These are phyloP conservation scores for Pythium sp. DNA, from an alignment of 352 stramenopile genomes.

Conservation along the genomic window DNA sequence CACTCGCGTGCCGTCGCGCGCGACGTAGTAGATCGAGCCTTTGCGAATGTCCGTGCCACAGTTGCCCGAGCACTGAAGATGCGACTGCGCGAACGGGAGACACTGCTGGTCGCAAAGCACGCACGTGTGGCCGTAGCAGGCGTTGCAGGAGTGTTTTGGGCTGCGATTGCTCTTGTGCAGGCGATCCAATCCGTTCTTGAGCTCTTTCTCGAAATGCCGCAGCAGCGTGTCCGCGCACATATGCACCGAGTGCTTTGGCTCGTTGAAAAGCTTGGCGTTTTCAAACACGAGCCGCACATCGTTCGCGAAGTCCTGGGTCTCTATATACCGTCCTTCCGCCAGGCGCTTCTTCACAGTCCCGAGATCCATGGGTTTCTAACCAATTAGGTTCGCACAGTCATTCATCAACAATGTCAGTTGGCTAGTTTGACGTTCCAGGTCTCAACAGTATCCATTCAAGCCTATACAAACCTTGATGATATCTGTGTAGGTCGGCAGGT, in stretches of 20 bases:
- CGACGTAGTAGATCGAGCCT: conserved; percentile 69
- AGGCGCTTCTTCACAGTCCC: conserved; percentile 86
- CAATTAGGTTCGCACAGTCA: not conserved
- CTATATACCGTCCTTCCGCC: conserved; percentile 76
- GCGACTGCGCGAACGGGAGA: conserved; percentile 51
- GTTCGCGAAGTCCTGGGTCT: conserved; percentile 71
- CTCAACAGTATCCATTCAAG: not conserved
- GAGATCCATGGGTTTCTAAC: conserved; percentile 89
- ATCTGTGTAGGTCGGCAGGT: conserved; percentile 66
- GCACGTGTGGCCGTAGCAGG: conserved; percentile 69
- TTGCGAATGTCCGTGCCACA: conserved; percentile 80
- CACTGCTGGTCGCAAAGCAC: conserved; percentile 74
- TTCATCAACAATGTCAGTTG: not conserved
- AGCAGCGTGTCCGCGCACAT: conserved; percentile 62
- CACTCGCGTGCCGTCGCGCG: conserved; percentile 72
- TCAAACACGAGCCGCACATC: conserved; percentile 88
- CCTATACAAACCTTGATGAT: conserved; percentile 44
- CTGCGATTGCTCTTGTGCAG: conserved; percentile 38
- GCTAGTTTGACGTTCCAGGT: not conserved
- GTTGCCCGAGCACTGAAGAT: conserved; percentile 70
- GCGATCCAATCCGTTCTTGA: conserved; percentile 41
- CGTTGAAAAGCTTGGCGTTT: conserved; percentile 90
- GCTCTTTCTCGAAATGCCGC: conserved; percentile 59
- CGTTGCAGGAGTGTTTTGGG: conserved; percentile 47
- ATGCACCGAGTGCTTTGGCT: conserved; percentile 71